Evolutionary conservation across 805 yeast genomes (phyloP), one percentile per base, ranked within the genome.

Genomic region (Pichia membranifaciens): DNA sequence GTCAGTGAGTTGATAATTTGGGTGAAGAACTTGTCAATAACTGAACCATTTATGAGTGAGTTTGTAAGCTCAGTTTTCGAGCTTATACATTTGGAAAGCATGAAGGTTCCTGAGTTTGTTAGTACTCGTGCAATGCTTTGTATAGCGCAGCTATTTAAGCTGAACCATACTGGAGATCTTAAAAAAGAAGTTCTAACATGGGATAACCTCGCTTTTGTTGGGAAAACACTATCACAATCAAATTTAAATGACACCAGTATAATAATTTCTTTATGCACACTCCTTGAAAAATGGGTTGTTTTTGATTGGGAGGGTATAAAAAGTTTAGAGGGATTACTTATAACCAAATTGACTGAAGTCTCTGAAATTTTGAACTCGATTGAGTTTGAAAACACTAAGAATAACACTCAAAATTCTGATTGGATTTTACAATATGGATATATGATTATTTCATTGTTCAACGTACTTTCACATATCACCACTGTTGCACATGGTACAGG

Each of bases 261-360:
- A 8, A 40, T 45, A 3, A 34, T 34, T 17, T 20, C 49, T 10
- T 4, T 39, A 3, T 45, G 45, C 22, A n/a, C 28, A 7, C 18
- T 46, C 3, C 38, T 46, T 12, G 15, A 37, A 13, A 35, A 42
- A 20, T 46, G 49, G 49, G 15, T 41, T 17, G 16, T n/a, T 13
- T 46, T 21, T 31, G 49, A 46, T 38, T 41, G 45, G 38, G 39
- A 46, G 15, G 41, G 38, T 7, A 17, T 41, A 3, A 35, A 41
- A 36, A 31, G 23, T 21, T 29, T 41, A 13, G 38, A 46, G 22
- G 42, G 42, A 9, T 16, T 46, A 21, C 15, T 46, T 2, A 28
- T 31, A 15, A 31, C 45, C 3, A 46, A 46, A 36, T 4, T 46
- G 6, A 28, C 17, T 4, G 49, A 46, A 46, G 16, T 36, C 36